Evolutionary conservation across 495 filamentous ascomycete genomes (phyloP).

Genomic region (Lepidopterella palustris): DNA sequence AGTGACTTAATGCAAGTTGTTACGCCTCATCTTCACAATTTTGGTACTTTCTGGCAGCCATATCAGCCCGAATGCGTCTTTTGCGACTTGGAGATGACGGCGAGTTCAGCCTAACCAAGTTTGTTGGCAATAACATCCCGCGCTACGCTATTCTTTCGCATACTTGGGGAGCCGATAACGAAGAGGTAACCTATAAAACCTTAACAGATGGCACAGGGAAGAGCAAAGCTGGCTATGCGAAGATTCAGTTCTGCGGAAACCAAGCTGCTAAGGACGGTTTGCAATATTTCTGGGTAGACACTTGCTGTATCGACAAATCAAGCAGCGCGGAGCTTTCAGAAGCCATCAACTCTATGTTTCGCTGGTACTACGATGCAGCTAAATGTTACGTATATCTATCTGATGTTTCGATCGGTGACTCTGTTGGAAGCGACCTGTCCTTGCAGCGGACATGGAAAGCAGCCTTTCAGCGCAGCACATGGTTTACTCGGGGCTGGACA

Average conservation of each 20-base stretch:
- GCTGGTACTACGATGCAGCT: too few species aligned
- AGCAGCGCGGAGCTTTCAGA: too few species aligned
- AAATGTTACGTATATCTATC: too few species aligned
- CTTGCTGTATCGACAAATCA: too few species aligned
- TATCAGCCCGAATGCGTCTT: neutral
- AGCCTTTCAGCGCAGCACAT: conserved; percentile 3
- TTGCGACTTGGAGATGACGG: neutral
- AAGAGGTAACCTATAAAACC: neutral
- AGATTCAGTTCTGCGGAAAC: neutral
- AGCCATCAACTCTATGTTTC: too few species aligned
- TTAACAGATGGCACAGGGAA: neutral
- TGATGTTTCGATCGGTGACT: too few species aligned
- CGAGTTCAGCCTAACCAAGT: conserved; percentile 2
- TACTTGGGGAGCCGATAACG: neutral
- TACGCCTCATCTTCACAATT: neutral
- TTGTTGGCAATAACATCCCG: neutral
- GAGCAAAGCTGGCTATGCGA: neutral
- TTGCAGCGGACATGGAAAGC: neutral
- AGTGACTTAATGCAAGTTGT: neutral
- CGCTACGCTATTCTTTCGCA: neutral
- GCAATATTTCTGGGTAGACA: too few species aligned
- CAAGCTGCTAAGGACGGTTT: neutral
- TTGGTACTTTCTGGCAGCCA: neutral
- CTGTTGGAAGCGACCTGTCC: neutral
- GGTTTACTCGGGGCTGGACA: too few species aligned